Evolutionary conservation across 2,329 filamentous ascomycete species (phyloP), one percentile per base, ranked within the genome.

Genomic region (Aspergillus caelatus): DNA sequence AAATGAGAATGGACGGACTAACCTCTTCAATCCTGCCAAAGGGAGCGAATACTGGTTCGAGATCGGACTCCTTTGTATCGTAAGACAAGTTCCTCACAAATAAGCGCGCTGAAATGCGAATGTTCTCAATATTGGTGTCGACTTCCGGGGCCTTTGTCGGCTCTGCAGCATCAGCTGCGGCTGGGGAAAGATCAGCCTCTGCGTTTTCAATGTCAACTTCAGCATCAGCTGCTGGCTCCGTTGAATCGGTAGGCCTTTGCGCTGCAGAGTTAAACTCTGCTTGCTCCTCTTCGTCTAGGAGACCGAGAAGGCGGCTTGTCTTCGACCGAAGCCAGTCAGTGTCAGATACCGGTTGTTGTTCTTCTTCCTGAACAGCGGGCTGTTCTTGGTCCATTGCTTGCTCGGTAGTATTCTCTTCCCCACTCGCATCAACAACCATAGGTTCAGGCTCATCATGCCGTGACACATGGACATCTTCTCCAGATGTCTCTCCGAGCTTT

Each of bases 11-110:
- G 65, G 62, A 68, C 55, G 50, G 48, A 80, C 92, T 85, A 89
- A 98, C 95, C 89, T 98, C 94, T 85, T 94, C 87, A 54, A 97
- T 80, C 61, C 85, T 82, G 43, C 94, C 94, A 76, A 90, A 94
- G 30, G 84, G 83, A 32, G 72, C 62, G 73, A 98, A 97, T 55
- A 89, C 82, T 30, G 85, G 82, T 63, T 88, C 86, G 6, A 99
- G 82, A 70, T 97, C 92, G 53, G 91, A 88, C 72, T 95, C 90
- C 0, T 87, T 91, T 21, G 89, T 87, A 65, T 87, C 88, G 76
- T 95, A 99, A 14, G 93, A 87, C 50, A 99, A 82, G 75, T 99
- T 99, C 58, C 95, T 87, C 30, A 97, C 83, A 77, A 97, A 99
- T 1, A 99, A 82, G 66, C 95, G 88, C 64, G 88, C 88, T 54